Conservation (phyloP, 2,329 filamentous ascomycete species). For the Colletotrichum lini region DNA sequence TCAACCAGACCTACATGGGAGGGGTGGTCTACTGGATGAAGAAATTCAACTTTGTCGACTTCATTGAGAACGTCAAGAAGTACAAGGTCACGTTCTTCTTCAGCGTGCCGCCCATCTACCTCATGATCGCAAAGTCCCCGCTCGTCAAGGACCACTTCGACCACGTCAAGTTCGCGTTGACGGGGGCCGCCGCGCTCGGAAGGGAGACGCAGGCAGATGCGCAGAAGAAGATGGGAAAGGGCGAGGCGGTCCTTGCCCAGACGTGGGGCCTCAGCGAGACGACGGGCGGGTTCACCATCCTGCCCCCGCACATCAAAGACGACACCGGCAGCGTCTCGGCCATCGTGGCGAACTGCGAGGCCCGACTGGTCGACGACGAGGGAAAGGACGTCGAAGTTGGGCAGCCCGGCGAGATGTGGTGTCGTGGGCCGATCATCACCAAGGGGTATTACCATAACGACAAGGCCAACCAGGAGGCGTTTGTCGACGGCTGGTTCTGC, state of each 20-base stretch:
- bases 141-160: constrained; percentile 70
- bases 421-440: constrained; percentile 80
- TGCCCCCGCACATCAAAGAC: constrained; percentile 57
- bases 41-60: constrained; percentile 69
- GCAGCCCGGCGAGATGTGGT: constrained; percentile 72
- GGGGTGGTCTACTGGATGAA: constrained; percentile 74
- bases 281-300: constrained; percentile 62
- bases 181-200: constrained; percentile 71
- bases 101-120: constrained; percentile 73
- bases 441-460: constrained; percentile 80
- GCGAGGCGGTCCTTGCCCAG: constrained; percentile 61
- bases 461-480: constrained; percentile 73
- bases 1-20: constrained; percentile 58
- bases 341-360: constrained; percentile 55
- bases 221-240: constrained; percentile 61
- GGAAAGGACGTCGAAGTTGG: constrained; percentile 56
- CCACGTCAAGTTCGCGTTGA: constrained; percentile 60
- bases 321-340: constrained; percentile 62
- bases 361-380: constrained; percentile 56
- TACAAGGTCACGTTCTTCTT: constrained; percentile 69
- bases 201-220: constrained; percentile 67
- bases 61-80: constrained; percentile 66
- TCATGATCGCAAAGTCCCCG: constrained; percentile 70
- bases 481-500: constrained; percentile 77
- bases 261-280: constrained; percentile 74